These are phyloP conservation scores for Paspalum notatum DNA, from an alignment of 176 grass and related monocot genomes.

Conservation along the genomic window DNA sequence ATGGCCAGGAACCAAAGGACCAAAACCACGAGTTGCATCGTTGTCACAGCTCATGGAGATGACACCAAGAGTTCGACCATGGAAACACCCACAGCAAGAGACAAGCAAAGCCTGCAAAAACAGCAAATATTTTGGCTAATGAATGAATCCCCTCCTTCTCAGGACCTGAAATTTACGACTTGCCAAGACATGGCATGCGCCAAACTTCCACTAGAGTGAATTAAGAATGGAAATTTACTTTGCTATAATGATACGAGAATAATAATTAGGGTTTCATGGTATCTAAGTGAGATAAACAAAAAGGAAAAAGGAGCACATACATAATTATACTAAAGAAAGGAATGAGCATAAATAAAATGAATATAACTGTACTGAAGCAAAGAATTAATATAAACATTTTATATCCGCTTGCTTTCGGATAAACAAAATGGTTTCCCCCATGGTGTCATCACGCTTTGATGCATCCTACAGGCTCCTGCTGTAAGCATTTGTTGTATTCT, in stretches of 20 bases:
- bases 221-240: conserved; percentile 22
- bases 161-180: conserved; percentile 1
- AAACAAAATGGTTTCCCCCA: too few relatives aligned
- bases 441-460: too few relatives aligned
- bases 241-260: conserved; percentile 4
- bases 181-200: background rate
- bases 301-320: background rate
- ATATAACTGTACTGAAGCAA: too few relatives aligned
- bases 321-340: conserved; percentile 8
- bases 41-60: conserved; percentile 99
- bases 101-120: conserved; percentile 84
- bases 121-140: conserved; percentile 14
- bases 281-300: conserved; percentile 4
- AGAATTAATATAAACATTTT: too few relatives aligned
- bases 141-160: background rate
- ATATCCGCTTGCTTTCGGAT: too few relatives aligned
- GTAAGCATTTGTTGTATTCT: too few relatives aligned
- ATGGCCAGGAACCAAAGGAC: conserved; percentile 91
- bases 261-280: background rate
- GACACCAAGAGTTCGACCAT: conserved; percentile 85
- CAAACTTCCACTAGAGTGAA: background rate
- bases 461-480: too few relatives aligned
- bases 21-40: conserved; percentile 91
- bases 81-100: conserved; percentile 98
- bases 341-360: too few relatives aligned